A percentile compares a stretch with the other conserved stretches of the same genome.
Evolutionary conservation across 2,329 filamentous ascomycete species (phyloP).

Genomic region (Emergomyces pasteurianus): DNA sequence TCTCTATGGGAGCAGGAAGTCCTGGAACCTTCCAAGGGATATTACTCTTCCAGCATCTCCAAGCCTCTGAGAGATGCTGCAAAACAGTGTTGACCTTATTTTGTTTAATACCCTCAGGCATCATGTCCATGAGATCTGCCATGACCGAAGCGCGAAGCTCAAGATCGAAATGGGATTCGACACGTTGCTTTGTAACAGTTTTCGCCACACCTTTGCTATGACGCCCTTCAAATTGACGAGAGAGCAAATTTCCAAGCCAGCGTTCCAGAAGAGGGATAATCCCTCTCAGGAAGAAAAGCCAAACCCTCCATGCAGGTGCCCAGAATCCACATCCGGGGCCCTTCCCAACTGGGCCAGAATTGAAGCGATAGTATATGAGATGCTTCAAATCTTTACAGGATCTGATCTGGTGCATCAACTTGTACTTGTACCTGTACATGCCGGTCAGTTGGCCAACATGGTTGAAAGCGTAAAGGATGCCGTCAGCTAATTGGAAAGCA

Average conservation of each 20-base stretch:
- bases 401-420: conserved; percentile 98
- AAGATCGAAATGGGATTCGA: conserved; percentile 95
- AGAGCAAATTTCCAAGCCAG: conserved; percentile 94
- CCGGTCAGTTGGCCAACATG: conserved; percentile 96
- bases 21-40: conserved; percentile 99
- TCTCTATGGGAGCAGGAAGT: conserved; percentile 91
- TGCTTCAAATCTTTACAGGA: conserved; percentile 99
- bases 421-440: conserved; percentile 99
- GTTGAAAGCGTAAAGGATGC: conserved; percentile 98
- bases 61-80: conserved; percentile 93
- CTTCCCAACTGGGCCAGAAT: conserved; percentile 91
- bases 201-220: conserved; percentile 99
- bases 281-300: conserved; percentile 98
- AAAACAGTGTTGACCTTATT: conserved; percentile 98
- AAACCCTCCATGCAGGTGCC: conserved; percentile 96
- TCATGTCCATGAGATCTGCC: conserved; percentile 99
- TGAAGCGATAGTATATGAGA: conserved; percentile 97
- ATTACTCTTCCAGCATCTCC: conserved; percentile 99
- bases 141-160: conserved; percentile 96
- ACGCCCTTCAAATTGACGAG: conserved; percentile 93
- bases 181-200: conserved; percentile 97
- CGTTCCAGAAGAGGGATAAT: conserved; percentile 93
- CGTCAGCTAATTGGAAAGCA: conserved; percentile 94
- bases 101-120: conserved; percentile 98
- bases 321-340: conserved; percentile 97